These are phyloP conservation scores for Quercus engelmannii DNA, from an alignment of 306 rosid species.

Conservation along the genomic window DNA sequence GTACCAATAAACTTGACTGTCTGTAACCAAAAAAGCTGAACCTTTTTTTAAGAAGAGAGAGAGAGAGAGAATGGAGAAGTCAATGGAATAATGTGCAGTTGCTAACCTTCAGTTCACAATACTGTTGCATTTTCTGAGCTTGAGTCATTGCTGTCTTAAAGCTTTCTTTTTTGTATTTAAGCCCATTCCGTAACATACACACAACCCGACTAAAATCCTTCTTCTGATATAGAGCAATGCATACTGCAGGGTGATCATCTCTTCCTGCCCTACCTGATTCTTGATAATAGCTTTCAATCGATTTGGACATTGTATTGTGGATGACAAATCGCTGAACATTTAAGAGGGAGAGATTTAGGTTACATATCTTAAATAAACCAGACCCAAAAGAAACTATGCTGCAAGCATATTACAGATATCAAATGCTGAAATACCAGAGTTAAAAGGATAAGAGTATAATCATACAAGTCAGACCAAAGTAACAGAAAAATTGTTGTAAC, in stretches of 20 bases:
- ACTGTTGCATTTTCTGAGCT: constrained; percentile 86
- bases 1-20: not conserved
- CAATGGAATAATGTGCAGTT: constrained; percentile 8
- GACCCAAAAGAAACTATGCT: not conserved
- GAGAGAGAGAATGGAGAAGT: not conserved
- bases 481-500: not conserved
- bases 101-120: constrained; percentile 85
- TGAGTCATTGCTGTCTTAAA: constrained; percentile 82
- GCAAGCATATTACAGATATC: not conserved
- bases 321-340: constrained; percentile 78
- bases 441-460: not conserved
- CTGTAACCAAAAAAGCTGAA: not conserved
- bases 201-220: constrained; percentile 95
- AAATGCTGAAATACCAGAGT: not conserved
- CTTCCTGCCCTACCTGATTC: constrained; percentile 99
- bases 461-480: constrained; percentile 7
- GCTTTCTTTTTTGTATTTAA: constrained; percentile 53
- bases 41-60: not conserved
- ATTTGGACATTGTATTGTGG: constrained; percentile 91
- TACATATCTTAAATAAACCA: not conserved
- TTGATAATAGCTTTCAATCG: constrained; percentile 96
- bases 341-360: not conserved
- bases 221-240: constrained; percentile 84
- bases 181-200: constrained; percentile 88
- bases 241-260: constrained; percentile 74